These are phyloP conservation scores for Alternaria sp. DNA, from an alignment of 2,329 filamentous ascomycete genomes.

Conservation along the genomic window DNA sequence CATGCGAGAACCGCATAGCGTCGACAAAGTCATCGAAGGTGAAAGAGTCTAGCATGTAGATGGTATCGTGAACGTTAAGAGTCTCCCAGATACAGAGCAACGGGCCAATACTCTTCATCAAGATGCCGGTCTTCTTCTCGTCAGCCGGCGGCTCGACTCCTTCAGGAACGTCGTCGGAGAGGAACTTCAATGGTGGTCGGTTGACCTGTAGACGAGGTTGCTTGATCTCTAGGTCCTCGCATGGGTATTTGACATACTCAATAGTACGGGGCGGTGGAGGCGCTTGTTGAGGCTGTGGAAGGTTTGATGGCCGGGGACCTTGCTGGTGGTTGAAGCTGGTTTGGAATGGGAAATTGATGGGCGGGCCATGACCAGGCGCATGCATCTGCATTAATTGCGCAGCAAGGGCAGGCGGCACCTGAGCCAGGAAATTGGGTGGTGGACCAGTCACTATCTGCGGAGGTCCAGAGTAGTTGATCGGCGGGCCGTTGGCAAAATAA, in stretches of 20 bases:
- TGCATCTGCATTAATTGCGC: slow-evolving; percentile 26
- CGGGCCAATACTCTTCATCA: slow-evolving; percentile 84
- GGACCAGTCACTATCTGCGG: slow-evolving; percentile 1
- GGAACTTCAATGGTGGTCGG: slow-evolving; percentile 78
- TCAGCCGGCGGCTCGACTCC: slow-evolving; percentile 46
- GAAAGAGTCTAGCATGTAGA: slow-evolving; percentile 93
- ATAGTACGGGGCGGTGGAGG: slow-evolving; percentile 56
- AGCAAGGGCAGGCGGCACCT: slow-evolving; percentile 29
- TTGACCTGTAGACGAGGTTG: slow-evolving; percentile 67
- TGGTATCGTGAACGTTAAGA: slow-evolving; percentile 95
- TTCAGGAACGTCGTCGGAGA: slow-evolving; percentile 66
- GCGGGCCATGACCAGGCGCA: slow-evolving; percentile 22
- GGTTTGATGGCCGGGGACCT: slow-evolving; percentile 44
- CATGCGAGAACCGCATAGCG: slow-evolving; percentile 78
- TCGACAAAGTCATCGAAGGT: slow-evolving; percentile 97
- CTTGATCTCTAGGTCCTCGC: slow-evolving; percentile 86
- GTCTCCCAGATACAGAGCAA: slow-evolving; percentile 95
- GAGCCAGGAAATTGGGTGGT: slow-evolving; percentile 16
- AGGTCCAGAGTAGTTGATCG: slow-evolving; percentile 11
- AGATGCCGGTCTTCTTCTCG: slow-evolving; percentile 61
- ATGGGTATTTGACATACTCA: slow-evolving; percentile 85
- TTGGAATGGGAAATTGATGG: slow-evolving; percentile 34
- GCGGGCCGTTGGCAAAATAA: slow-evolving; percentile 7
- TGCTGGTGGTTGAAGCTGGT: slow-evolving; percentile 54
- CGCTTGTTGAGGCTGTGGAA: slow-evolving; percentile 53